phyloP scores from a whole-genome alignment of 108 stramenopile species.

The Nitzschia inconspicua region DNA sequence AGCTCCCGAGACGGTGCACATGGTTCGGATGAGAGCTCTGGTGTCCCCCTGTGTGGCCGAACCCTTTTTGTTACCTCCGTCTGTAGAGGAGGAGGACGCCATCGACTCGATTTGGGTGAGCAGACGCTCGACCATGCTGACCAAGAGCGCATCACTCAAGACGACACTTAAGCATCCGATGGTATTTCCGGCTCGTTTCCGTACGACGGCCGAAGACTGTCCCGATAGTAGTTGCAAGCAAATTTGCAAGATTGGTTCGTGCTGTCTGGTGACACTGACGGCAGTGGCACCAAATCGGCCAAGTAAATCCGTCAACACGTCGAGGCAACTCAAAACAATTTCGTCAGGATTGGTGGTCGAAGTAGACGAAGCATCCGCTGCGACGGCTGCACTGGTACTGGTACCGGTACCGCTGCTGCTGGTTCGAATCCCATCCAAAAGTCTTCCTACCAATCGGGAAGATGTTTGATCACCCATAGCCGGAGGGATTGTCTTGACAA shows the following conservation, averaged over 20 bases:
- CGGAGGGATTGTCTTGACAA: conserved; percentile 88
- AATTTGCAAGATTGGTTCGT: conserved; percentile 75
- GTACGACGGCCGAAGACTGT: conserved; percentile 37
- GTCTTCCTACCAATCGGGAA: conserved; percentile 60
- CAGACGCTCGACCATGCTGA: conserved; percentile 75
- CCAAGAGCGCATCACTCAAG: conserved; percentile 71
- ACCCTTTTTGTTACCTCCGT: not conserved
- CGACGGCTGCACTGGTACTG: not conserved
- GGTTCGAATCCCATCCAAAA: conserved; percentile 77
- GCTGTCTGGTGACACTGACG: conserved; percentile 60
- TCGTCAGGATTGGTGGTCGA: conserved; percentile 50
- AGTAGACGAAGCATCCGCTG: not conserved
- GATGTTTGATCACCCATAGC: conserved; percentile 82
- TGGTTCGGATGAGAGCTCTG: conserved; percentile 82
- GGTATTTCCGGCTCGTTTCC: conserved; percentile 91
- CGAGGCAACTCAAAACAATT: conserved; percentile 77
- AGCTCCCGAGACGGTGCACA: conserved; percentile 82
- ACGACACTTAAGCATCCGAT: conserved; percentile 87
- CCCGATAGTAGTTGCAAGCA: conserved; percentile 68
- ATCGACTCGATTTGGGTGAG: conserved; percentile 62
- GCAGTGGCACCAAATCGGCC: conserved; percentile 81
- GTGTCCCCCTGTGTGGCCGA: conserved; percentile 55
- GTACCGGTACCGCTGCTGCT: not conserved
- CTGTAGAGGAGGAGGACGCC: not conserved
- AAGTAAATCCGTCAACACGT: conserved; percentile 90